These are phyloP conservation scores for Podospora conica DNA, from an alignment of 495 filamentous ascomycete species.

Conservation along the genomic window DNA sequence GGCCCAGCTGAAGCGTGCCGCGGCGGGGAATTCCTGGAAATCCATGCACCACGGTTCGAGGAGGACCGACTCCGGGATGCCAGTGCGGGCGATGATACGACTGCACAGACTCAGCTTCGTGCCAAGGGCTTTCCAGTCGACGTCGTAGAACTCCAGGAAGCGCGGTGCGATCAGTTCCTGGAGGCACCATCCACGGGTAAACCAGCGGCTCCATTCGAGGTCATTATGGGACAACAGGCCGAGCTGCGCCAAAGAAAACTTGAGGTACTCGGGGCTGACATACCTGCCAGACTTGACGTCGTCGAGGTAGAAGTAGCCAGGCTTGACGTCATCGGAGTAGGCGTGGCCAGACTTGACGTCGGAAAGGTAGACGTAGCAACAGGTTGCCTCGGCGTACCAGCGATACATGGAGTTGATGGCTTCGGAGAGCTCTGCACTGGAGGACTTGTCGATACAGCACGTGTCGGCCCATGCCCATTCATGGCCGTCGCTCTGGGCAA, in stretches of 20 bases:
- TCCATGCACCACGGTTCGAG: neutral
- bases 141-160: conserved; percentile 6
- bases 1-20: neutral
- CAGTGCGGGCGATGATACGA: neutral
- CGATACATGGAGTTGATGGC: conserved; percentile 19
- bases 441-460: conserved; percentile 38
- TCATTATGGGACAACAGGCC: neutral
- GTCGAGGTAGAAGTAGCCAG: conserved; percentile 28
- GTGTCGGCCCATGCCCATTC: conserved; percentile 32
- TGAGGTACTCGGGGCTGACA: no score
- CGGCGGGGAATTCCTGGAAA: neutral
- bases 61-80: neutral
- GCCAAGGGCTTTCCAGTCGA: neutral
- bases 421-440: conserved; percentile 36
- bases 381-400: conserved; percentile 29
- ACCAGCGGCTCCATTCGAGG: neutral
- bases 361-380: conserved; percentile 30
- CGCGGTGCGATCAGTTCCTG: conserved; percentile 9
- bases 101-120: neutral
- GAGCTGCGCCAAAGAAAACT: neutral
- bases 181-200: conserved; percentile 12
- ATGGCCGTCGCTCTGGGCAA: conserved; percentile 14
- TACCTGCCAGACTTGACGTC: conserved; percentile 18
- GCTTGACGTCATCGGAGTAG: no score
- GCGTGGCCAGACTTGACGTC: conserved; percentile 18